Percentiles rank a stretch among this genome's conserved stretches.
phyloP scores from a whole-genome alignment of 2,329 filamentous ascomycete species.

The Ceratocystis cacaofunesta region DNA sequence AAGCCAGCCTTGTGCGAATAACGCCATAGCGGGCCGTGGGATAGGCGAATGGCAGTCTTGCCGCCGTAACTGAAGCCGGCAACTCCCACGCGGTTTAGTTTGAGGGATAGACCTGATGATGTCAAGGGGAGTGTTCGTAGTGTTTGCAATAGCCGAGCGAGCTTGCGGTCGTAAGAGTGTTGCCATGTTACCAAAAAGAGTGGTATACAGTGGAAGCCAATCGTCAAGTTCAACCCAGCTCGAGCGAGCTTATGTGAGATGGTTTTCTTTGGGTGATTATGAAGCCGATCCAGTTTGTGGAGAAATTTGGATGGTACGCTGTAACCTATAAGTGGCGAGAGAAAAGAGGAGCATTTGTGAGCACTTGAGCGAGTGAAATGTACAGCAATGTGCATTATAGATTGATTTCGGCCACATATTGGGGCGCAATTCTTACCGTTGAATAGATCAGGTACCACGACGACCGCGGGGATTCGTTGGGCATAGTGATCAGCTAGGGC shows the following conservation, averaged over 20 bases:
- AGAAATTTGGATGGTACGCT: conserved; percentile 21
- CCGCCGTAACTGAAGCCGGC: conserved; percentile 50
- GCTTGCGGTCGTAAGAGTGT: conserved; percentile 21
- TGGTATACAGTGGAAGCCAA: conserved; percentile 20
- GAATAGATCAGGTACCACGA: conserved; percentile 41
- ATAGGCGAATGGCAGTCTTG: conserved; percentile 34
- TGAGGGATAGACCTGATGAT: not conserved
- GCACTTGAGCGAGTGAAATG: not conserved
- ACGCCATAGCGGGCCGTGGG: conserved; percentile 21
- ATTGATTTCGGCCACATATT: no score
- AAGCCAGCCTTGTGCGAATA: conserved; percentile 14
- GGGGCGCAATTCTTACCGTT: conserved; percentile 19
- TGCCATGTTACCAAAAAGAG: conserved; percentile 22
- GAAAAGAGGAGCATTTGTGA: not conserved
- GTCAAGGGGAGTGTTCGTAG: conserved; percentile 11
- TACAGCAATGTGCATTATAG: not conserved
- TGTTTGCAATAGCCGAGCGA: conserved; percentile 17
- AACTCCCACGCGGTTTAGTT: conserved; percentile 29
- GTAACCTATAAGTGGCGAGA: conserved; percentile 18
- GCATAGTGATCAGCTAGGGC: conserved; percentile 38
- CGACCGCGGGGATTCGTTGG: conserved; percentile 30
- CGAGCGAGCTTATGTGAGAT: not conserved
- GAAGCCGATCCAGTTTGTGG: conserved; percentile 19
- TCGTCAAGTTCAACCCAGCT: not conserved
- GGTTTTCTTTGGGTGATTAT: conserved; percentile 3